Base-by-base conservation (phyloP, 345 rosid genomes). In the Carallia brachiata region DNA sequence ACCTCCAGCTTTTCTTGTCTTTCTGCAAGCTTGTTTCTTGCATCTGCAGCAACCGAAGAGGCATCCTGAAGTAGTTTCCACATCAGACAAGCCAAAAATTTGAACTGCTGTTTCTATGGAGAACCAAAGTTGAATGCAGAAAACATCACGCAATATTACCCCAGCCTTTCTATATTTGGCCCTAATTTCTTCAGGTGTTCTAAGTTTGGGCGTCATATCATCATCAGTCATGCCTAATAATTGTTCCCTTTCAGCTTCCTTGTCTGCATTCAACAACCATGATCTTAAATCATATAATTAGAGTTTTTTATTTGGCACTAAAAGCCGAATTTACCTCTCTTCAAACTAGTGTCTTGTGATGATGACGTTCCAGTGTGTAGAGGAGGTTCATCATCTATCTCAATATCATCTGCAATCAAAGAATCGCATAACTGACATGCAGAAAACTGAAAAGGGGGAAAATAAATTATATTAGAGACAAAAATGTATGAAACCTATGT, bases 1-100 rank as follows among this genome's bases (percentile, higher is more conserved):
- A 75, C 79, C 62, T 75, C 79, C 62, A 75, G 67, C 60, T 70
- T 75, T 53, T 75, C 79, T 50, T 70, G 74, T 62, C 79, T 70
- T 28, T 75, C 74, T 5, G 60, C 50, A 63, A 75, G 79, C 70
- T 75, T 75, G 52, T 75, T 60, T 75, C 62, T 75, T 8, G 79
- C 74, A 36, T 65, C 62, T 3, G 74, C 62, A 52, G 79, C 79
- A 53, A 18, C 67, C 0, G 79, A 59, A 9, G 74, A 65, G 31
- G 74, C 79, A 75, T 75, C 79, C 79, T 75, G 70, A 52, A 70
- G 40, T 48, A 65, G 52, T 59, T 17, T 40, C 48, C 52, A 57
- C 58, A 36, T 63, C 27, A 59, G 58, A 67, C 53, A n/a, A 44
- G 55, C 47, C 27, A 57, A 52, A 15, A 64, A 48, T 31, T 52